A percentile compares a stretch with the other conserved stretches of the same genome.
Conservation (phyloP, 768 basidiomycete species). For the Suillus plorans region DNA sequence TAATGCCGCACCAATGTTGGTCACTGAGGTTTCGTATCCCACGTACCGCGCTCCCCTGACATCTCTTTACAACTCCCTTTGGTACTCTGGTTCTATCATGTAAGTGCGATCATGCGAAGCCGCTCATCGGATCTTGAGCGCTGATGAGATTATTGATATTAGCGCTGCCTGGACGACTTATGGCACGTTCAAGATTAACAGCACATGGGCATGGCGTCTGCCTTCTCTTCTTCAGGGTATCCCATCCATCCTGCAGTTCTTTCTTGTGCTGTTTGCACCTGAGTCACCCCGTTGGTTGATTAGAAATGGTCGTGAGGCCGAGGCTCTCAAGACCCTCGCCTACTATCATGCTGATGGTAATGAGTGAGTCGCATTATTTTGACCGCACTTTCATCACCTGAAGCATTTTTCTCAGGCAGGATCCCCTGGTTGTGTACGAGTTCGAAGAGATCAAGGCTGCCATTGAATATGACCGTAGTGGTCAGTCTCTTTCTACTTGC, state of each 20-base stretch:
- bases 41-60: conserved; percentile 78
- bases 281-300: conserved; percentile 87
- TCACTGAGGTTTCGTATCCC: conserved; percentile 86
- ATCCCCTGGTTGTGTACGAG: conserved; percentile 71
- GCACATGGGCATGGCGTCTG: conserved; percentile 80
- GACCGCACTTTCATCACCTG: background rate
- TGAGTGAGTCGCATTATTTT: conserved; percentile 33
- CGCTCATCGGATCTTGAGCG: background rate
- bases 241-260: conserved; percentile 67
- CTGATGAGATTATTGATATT: background rate
- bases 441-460: conserved; percentile 81
- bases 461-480: conserved; percentile 61
- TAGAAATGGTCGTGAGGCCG: conserved; percentile 66
- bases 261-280: conserved; percentile 66
- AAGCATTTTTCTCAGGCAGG: conserved; percentile 36
- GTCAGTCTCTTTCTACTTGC: conserved; percentile 15
- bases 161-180: conserved; percentile 85
- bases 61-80: conserved; percentile 79
- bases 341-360: conserved; percentile 85
- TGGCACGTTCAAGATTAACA: conserved; percentile 70
- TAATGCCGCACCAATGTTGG: conserved; percentile 78
- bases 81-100: conserved; percentile 84
- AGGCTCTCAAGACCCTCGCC: conserved; percentile 70
- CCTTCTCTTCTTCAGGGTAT: conserved; percentile 72
- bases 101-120: conserved; percentile 32